Conservation (phyloP, 2,329 filamentous ascomycete species). For the Botrytis elliptica region DNA sequence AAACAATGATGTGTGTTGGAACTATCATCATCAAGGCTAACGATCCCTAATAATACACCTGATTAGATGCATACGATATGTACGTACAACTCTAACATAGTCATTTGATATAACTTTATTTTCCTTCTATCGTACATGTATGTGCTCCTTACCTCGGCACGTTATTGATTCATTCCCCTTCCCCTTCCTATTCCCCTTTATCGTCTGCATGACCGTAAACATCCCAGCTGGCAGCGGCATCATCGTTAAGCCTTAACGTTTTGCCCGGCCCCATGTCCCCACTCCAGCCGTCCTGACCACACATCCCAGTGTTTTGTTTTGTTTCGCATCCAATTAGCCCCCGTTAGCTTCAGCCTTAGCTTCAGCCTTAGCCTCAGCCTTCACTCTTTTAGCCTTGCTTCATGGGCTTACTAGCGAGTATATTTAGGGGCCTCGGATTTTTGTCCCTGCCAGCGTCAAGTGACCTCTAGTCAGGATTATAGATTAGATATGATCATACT, state of each 20-base stretch:
- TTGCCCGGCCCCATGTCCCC: not conserved
- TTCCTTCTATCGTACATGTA: not conserved
- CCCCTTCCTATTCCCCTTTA: not conserved
- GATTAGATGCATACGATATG: not conserved
- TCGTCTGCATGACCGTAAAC: not conserved
- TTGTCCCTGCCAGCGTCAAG: not conserved
- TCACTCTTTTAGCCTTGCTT: not conserved
- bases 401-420: not conserved
- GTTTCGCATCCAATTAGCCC: conserved; percentile 1
- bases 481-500: not conserved
- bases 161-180: not conserved
- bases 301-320: conserved; percentile 1
- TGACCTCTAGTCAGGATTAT: not conserved
- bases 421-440: conserved; percentile 1
- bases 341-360: conserved; percentile 8
- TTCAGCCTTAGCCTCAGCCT: not conserved
- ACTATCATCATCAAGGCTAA: not conserved
- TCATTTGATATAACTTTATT: not conserved
- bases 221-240: not conserved
- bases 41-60: not conserved
- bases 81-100: not conserved
- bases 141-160: not conserved
- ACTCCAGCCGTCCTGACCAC: not conserved
- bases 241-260: conserved; percentile 13
- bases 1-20: not conserved